Base-by-base conservation (phyloP, 2,329 filamentous ascomycete species). In the Fusarium sororula region DNA sequence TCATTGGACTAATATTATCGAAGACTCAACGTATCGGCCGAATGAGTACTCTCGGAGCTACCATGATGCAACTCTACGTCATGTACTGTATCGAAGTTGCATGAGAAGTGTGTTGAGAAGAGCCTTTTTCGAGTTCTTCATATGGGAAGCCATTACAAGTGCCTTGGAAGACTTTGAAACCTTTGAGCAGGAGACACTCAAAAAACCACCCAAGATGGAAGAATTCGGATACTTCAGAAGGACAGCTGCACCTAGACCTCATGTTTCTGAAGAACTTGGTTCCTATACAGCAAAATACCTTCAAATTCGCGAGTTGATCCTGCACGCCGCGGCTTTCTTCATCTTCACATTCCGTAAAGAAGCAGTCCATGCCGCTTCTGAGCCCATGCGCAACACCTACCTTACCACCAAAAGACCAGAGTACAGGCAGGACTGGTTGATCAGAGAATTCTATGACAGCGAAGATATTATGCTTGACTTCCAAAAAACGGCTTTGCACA, bases 331-430 rank as follows among this genome's bases (percentile, higher is more conserved):
- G 3, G 32, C 63, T 18, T 76, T 76, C 32, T 76, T 72, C 28
- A 38, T 78, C 20, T 66, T 68, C 39, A 70, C 77, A 26, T 78
- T 78, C 26, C 66, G 75, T 17, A 74, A 70, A n/a, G 70, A 75
- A 54, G 66, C 66, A 10, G 72, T 78, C 20, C 77, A 78, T 28
- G 75, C 69, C 30, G 64, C 73, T 12, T 75, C 66, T 20, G 39
- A 65, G n/a, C 47, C 63, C 2, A 77, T 77, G 66, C 64, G 73
- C 37, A 39, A 70, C 18, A 55, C 63, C 20, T 75, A 55, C 20
- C 66, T 51, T n/a, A 47, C 66, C 6, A 60, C 58, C 6, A 26
- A n/a, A 28, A 18, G 24, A 20, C 26, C 35, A 37, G 18, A 57
- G 5, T 51, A 59, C 26, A 30, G 17, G 9, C 35, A 7, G 15